These are phyloP conservation scores for Tylopilus plumbeoviolaceoides DNA, from an alignment of 768 basidiomycete genomes.

Conservation along the genomic window DNA sequence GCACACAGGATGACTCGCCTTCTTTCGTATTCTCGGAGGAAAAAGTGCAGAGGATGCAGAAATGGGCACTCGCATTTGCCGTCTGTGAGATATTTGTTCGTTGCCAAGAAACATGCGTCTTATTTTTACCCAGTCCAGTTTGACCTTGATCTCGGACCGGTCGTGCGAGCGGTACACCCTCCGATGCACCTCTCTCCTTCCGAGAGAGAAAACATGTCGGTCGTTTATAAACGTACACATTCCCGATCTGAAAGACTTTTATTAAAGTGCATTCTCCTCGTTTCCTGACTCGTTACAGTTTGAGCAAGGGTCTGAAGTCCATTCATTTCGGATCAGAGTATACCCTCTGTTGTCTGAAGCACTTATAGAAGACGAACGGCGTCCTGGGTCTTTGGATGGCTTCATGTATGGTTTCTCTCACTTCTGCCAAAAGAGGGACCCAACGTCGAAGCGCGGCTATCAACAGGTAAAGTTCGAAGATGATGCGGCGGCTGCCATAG, in stretches of 20 bases:
- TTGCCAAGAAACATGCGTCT: background rate
- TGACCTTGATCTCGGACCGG: constrained; percentile 83
- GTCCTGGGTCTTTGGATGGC: constrained; percentile 49
- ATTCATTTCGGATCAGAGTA: constrained; percentile 82
- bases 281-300: constrained; percentile 89
- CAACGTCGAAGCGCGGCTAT: constrained; percentile 71
- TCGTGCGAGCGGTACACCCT: constrained; percentile 63
- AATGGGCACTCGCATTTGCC: constrained; percentile 67
- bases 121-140: constrained; percentile 62
- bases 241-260: constrained; percentile 3
- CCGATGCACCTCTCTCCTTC: constrained; percentile 56
- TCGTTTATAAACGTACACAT: background rate
- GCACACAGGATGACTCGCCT: constrained; percentile 37
- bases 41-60: constrained; percentile 46
- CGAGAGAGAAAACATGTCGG: constrained; percentile 80
- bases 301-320: constrained; percentile 76
- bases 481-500: background rate
- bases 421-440: constrained; percentile 69
- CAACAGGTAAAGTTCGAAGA: constrained; percentile 51
- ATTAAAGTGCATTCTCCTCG: constrained; percentile 77
- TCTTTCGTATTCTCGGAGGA: constrained; percentile 46
- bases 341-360: constrained; percentile 26
- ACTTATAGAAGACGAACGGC: constrained; percentile 22
- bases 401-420: constrained; percentile 76
- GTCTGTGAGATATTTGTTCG: constrained; percentile 43